Percentiles rank a stretch among this genome's conserved stretches.
These are phyloP conservation scores for Acacia confusa DNA, from an alignment of 306 rosid species.

Conservation along the genomic window DNA sequence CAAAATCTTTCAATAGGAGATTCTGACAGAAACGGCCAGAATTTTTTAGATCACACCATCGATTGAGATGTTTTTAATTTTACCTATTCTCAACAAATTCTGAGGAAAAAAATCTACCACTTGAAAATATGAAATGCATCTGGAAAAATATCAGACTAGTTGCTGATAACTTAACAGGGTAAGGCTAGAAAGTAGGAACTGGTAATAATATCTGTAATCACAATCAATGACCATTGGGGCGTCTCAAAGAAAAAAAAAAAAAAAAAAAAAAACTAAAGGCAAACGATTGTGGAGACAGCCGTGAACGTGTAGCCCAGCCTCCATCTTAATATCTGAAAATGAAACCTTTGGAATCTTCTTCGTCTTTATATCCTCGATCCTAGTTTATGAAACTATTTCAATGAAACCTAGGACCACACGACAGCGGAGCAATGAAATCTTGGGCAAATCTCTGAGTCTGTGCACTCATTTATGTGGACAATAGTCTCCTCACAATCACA, in stretches of 20 bases:
- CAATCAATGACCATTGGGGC: background rate
- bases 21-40: background rate
- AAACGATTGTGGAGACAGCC: constrained; percentile 4
- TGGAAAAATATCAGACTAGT: background rate
- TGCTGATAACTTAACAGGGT: background rate
- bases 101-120: no score
- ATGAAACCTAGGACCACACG: constrained; percentile 3
- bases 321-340: constrained; percentile 10
- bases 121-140: background rate
- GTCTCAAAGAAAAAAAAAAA: constrained; percentile 14
- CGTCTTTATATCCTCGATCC: background rate
- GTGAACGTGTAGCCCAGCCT: background rate
- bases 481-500: background rate
- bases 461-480: background rate
- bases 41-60: constrained; percentile 4
- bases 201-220: background rate
- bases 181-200: background rate
- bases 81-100: constrained; percentile 7
- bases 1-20: constrained; percentile 18
- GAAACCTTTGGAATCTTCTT: background rate
- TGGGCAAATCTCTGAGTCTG: background rate
- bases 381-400: background rate
- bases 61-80: background rate
- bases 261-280: background rate
- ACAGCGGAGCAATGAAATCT: background rate